Percentiles rank a stretch among this genome's conserved stretches.
phyloP scores from a whole-genome alignment of 1,284 basidiomycete genomes.

The Phellinidium pouzarii region DNA sequence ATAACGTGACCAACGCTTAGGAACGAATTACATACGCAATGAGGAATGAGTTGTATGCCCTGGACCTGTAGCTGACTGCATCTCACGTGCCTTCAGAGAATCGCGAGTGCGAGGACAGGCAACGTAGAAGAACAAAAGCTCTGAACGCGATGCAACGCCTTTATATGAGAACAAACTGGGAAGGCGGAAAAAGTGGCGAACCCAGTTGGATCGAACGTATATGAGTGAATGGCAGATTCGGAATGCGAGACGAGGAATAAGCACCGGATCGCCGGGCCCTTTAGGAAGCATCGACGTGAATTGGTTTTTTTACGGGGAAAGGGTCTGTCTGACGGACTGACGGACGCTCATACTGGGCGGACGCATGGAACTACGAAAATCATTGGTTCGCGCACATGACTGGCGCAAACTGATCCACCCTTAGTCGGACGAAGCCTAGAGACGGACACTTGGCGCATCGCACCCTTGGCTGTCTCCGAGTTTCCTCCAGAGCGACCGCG shows the following conservation, averaged over 20 bases:
- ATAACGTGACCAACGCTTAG: conserved; percentile 1
- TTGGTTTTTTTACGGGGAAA: not conserved
- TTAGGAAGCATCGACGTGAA: conserved; percentile 5
- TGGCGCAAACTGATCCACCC: not conserved
- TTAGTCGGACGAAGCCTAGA: not conserved
- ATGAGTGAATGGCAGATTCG: conserved; percentile 11
- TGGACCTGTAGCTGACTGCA: conserved; percentile 1
- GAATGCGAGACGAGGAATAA: conserved; percentile 7
- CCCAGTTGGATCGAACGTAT: not conserved
- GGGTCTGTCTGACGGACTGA: not conserved
- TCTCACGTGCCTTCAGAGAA: not conserved
- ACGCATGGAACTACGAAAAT: not conserved
- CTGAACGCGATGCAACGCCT: not conserved
- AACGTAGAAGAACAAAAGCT: not conserved
- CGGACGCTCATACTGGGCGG: not conserved
- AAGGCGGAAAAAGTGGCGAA: conserved; percentile 14
- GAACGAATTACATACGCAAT: conserved; percentile 39
- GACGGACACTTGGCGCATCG: conserved; percentile 11
- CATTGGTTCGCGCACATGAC: conserved; percentile 6
- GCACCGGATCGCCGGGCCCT: conserved; percentile 12
- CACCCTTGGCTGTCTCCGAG: conserved; percentile 1
- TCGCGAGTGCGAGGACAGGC: not conserved
- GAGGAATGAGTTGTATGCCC: conserved; percentile 42
- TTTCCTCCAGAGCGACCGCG: conserved; percentile 3
- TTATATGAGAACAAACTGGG: conserved; percentile 5